A percentile compares a stretch with the other conserved stretches of the same genome.
Evolutionary conservation across 2,329 filamentous ascomycete genomes (phyloP).

Genomic region (Myriosclerotinia duriaeana): DNA sequence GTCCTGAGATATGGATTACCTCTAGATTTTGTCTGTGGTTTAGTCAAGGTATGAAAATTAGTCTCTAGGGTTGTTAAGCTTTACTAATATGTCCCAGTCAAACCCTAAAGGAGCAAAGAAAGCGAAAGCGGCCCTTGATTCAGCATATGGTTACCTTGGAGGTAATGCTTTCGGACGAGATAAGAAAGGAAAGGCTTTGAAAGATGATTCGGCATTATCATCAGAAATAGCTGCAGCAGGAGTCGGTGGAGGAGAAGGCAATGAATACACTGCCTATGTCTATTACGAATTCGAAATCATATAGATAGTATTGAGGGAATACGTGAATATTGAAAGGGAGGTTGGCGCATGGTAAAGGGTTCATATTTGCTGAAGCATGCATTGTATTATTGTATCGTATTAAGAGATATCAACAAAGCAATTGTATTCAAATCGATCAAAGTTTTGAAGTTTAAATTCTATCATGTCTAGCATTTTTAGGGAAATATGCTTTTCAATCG

Average conservation of each 20-base stretch:
- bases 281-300: constrained; percentile 90
- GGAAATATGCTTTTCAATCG: not conserved
- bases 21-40: constrained; percentile 79
- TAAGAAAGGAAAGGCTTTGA: constrained; percentile 87
- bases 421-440: constrained; percentile 6
- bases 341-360: constrained; percentile 30
- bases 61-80: not conserved
- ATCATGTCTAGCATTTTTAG: constrained; percentile 1
- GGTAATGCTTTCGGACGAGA: constrained; percentile 92
- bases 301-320: constrained; percentile 31
- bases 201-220: constrained; percentile 78
- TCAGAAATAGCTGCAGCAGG: constrained; percentile 82
- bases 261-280: constrained; percentile 93
- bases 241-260: constrained; percentile 60
- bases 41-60: constrained; percentile 67
- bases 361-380: constrained; percentile 28
- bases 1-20: constrained; percentile 95
- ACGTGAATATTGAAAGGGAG: constrained; percentile 12
- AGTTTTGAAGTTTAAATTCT: not conserved
- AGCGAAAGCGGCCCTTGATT: constrained; percentile 75
- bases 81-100: constrained; percentile 55
- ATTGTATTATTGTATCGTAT: constrained; percentile 31
- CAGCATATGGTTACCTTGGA: constrained; percentile 84
- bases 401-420: constrained; percentile 18
- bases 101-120: constrained; percentile 80